Evolutionary conservation across 768 basidiomycete species (phyloP).

Genomic region (Lentinula edodes): DNA sequence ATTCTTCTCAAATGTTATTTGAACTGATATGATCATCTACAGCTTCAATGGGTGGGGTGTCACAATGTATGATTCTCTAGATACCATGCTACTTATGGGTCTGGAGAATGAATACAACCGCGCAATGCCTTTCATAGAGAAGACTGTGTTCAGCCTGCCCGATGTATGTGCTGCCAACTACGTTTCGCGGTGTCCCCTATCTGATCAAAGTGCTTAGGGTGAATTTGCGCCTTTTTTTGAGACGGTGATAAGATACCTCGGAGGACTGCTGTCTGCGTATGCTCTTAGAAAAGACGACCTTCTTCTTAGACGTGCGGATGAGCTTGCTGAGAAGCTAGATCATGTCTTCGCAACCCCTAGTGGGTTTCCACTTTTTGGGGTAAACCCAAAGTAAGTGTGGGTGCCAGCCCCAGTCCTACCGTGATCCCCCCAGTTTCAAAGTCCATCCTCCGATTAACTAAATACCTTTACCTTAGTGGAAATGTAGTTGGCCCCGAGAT

Average conservation of each 20-base stretch:
- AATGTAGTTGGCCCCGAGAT: slow-evolving; percentile 25
- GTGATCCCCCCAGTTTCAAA: no score
- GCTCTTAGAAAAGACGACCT: slow-evolving; percentile 62
- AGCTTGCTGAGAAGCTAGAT: slow-evolving; percentile 68
- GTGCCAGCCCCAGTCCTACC: background rate
- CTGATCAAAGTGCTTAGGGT: slow-evolving; percentile 12
- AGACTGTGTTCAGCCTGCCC: slow-evolving; percentile 43
- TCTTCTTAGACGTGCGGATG: slow-evolving; percentile 66
- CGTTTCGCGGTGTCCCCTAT: background rate
- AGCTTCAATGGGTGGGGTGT: slow-evolving; percentile 83
- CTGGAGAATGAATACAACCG: slow-evolving; percentile 64
- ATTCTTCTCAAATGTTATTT: background rate
- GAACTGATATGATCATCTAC: background rate
- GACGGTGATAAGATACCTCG: slow-evolving; percentile 87
- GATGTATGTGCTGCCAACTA: slow-evolving; percentile 24
- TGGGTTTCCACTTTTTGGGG: slow-evolving; percentile 66
- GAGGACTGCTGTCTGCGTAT: slow-evolving; percentile 81
- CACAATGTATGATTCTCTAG: slow-evolving; percentile 75
- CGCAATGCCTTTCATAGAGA: slow-evolving; percentile 49
- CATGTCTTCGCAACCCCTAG: slow-evolving; percentile 65
- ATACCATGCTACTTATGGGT: slow-evolving; percentile 82
- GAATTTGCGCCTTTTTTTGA: slow-evolving; percentile 62
- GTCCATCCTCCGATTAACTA: no score
- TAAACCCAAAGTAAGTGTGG: slow-evolving; percentile 57
- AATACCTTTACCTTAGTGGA: slow-evolving; percentile 18